Evolutionary conservation across 352 stramenopile species (phyloP).

Genomic region (Phytopythium chamaehyphon): DNA sequence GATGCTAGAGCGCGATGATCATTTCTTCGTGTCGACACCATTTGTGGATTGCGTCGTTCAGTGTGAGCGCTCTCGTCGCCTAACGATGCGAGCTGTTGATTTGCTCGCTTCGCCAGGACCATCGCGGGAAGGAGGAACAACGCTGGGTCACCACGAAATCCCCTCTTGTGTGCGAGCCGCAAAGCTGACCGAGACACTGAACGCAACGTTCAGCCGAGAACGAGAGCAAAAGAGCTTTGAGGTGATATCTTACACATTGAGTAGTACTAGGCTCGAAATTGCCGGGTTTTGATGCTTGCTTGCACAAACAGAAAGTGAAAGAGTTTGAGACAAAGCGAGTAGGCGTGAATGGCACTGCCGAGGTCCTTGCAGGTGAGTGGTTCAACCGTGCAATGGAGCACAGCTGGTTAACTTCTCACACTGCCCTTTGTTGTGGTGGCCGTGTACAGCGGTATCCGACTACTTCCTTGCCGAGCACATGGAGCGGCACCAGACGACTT

Average conservation of each 20-base stretch:
- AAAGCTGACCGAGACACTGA: constrained; percentile 22
- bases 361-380: constrained; percentile 37
- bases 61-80: constrained; percentile 50
- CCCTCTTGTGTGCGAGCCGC: constrained; percentile 16
- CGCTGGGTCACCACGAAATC: constrained; percentile 7
- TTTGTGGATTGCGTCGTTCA: constrained; percentile 71
- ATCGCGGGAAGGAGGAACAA: background rate
- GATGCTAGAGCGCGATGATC: constrained; percentile 53
- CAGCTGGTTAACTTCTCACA: background rate
- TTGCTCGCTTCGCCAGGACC: constrained; percentile 15
- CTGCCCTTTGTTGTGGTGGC: background rate
- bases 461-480: constrained; percentile 37
- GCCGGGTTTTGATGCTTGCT: background rate
- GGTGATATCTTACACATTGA: constrained; percentile 10
- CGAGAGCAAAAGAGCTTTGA: constrained; percentile 27
- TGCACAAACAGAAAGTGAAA: constrained; percentile 21
- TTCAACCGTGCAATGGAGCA: background rate
- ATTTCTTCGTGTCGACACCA: constrained; percentile 58
- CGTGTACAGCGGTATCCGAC: constrained; percentile 24
- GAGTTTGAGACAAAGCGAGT: constrained; percentile 40
- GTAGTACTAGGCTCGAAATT: background rate
- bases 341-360: constrained; percentile 17
- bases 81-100: constrained; percentile 57
- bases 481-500: constrained; percentile 23
- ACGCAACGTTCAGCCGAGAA: constrained; percentile 35